These are phyloP conservation scores for Talaromyces sp. DNA, from an alignment of 2,329 filamentous ascomycete species.

Conservation along the genomic window DNA sequence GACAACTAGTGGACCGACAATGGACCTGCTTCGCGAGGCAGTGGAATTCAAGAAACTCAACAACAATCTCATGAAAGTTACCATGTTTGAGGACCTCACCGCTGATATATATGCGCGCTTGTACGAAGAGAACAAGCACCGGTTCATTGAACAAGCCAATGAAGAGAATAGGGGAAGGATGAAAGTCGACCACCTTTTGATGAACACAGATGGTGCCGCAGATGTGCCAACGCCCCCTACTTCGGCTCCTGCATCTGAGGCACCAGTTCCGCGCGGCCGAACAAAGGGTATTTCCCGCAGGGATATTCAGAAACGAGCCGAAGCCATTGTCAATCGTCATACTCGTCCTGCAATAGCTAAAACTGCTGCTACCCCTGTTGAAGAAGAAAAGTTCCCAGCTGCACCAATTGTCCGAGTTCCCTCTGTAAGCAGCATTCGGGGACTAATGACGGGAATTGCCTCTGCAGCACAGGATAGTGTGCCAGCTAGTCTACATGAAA, in stretches of 20 bases:
- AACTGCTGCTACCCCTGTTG: conserved; percentile 25
- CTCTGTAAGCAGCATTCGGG: conserved; percentile 19
- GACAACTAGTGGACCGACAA: conserved; percentile 46
- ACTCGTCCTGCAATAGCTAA: conserved; percentile 32
- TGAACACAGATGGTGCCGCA: conserved; percentile 35
- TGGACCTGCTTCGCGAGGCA: conserved; percentile 65
- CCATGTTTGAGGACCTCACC: conserved; percentile 87
- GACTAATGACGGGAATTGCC: conserved; percentile 18
- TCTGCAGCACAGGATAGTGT: conserved; percentile 48
- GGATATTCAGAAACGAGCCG: conserved; percentile 59
- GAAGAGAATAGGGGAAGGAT: conserved; percentile 50
- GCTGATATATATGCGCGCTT: conserved; percentile 77
- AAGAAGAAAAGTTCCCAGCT: conserved; percentile 28
- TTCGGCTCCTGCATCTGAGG: conserved; percentile 35
- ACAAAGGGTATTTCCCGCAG: conserved; percentile 60
- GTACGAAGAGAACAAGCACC: conserved; percentile 41
- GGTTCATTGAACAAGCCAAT: conserved; percentile 40
- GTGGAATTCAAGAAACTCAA: conserved; percentile 77
- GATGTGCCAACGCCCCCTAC: conserved; percentile 33
- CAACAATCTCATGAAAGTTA: conserved; percentile 78
- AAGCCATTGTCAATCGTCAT: conserved; percentile 52
- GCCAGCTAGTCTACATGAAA: conserved; percentile 62
- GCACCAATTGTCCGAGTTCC: conserved; percentile 25
- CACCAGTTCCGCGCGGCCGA: conserved; percentile 38
- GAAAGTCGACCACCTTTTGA: conserved; percentile 49